Conservation (phyloP, 768 basidiomycete species). For the Mycena pura region DNA sequence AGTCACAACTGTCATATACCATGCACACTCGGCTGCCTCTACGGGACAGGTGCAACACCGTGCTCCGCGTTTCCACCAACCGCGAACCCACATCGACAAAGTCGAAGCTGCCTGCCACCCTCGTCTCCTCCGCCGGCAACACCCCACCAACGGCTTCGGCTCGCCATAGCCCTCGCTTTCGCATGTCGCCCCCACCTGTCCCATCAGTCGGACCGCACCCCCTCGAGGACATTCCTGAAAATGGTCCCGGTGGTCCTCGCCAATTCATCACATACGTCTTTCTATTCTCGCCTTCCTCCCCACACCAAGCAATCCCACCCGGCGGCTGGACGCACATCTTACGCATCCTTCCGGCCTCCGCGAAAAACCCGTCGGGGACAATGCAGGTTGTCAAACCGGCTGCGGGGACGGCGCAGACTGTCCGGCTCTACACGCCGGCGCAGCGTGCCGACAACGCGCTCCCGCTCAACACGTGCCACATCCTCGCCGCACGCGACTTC, state of each 20-base stretch:
- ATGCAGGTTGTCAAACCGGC: background rate
- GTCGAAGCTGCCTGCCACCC: background rate
- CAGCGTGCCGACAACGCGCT: background rate
- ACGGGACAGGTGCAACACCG: background rate
- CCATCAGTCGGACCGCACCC: too few species aligned
- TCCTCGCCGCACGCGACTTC: slow-evolving; percentile 25
- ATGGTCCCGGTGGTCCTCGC: background rate
- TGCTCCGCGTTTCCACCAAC: background rate
- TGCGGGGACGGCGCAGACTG: background rate
- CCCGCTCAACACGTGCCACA: slow-evolving; percentile 7
- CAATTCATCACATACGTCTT: slow-evolving; percentile 24
- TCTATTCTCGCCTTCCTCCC: background rate
- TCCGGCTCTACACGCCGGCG: slow-evolving; percentile 6
- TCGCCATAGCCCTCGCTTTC: too few species aligned
- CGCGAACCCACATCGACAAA: background rate
- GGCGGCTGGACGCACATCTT: slow-evolving; percentile 24
- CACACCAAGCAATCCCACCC: background rate
- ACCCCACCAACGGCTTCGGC: background rate
- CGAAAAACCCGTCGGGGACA: slow-evolving; percentile 6
- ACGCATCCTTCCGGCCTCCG: slow-evolving; percentile 19
- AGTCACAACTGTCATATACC: background rate
- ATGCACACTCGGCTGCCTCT: background rate
- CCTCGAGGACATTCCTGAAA: slow-evolving; percentile 1
- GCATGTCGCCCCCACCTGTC: too few species aligned
- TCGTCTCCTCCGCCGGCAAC: background rate